phyloP scores from a whole-genome alignment of 106 monocot species.

The Allium cepa region DNA sequence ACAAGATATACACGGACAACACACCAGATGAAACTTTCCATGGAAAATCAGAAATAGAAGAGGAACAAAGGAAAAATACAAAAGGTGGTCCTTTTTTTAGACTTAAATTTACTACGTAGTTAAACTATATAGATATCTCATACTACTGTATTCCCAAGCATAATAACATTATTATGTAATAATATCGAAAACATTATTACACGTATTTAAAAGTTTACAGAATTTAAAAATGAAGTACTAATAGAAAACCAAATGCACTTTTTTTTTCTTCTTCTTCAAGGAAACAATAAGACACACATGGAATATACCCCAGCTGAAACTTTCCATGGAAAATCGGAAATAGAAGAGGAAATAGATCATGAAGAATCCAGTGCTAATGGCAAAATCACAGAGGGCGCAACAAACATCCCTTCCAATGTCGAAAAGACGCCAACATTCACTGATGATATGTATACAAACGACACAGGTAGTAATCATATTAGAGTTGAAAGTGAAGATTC shows the following conservation, averaged over 20 bases:
- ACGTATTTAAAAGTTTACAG: no score
- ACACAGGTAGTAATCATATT: background rate
- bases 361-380: background rate
- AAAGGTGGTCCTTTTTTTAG: no score
- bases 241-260: no score
- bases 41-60: background rate
- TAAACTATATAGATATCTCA: no score
- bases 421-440: background rate
- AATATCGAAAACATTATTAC: no score
- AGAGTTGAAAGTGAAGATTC: constrained; percentile 4
- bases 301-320: background rate
- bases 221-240: no score
- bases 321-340: background rate
- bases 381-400: background rate
- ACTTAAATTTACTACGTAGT: no score
- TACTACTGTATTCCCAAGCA: no score
- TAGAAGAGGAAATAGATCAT: background rate
- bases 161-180: no score
- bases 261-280: no score
- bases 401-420: background rate
- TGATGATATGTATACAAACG: constrained; percentile 3
- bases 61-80: background rate
- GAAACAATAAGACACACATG: no score
- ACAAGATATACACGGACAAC: no score
- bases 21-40: background rate